phyloP scores from a whole-genome alignment of 352 stramenopile genomes.

The Globisporangium spiculum region DNA sequence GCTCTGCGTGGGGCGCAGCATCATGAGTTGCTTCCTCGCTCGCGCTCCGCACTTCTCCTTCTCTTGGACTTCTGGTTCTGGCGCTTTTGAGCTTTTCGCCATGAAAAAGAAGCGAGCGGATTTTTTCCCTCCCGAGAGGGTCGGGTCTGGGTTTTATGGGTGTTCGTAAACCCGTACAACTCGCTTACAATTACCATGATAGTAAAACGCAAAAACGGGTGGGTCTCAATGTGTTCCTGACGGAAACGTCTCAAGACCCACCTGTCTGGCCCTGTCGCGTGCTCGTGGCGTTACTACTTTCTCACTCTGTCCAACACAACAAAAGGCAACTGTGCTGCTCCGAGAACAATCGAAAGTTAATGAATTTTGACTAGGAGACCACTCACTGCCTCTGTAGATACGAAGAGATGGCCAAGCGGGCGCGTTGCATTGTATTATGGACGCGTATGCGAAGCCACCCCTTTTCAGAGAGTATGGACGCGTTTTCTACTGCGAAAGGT shows the following conservation, averaged over 20 bases:
- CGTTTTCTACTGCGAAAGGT: neutral
- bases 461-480: too few relatives aligned
- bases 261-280: constrained; percentile 1
- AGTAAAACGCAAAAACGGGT: neutral
- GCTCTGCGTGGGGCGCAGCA: constrained; percentile 20
- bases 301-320: neutral
- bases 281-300: neutral
- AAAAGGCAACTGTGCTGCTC: neutral
- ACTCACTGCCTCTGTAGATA: neutral
- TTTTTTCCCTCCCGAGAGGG: constrained; percentile 6
- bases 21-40: constrained; percentile 5
- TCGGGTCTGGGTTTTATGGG: neutral
- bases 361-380: neutral
- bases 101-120: constrained; percentile 15
- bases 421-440: neutral
- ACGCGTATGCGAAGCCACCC: neutral
- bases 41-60: neutral
- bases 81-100: constrained; percentile 1
- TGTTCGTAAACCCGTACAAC: neutral
- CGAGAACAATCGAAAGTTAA: constrained; percentile 1
- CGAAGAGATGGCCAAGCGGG: neutral
- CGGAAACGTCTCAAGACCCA: neutral
- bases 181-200: neutral
- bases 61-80: neutral
- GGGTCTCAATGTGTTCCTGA: neutral